Evolutionary conservation across 2,329 filamentous ascomycete genomes (phyloP).

Genomic region (Amesomyces nigricolor): DNA sequence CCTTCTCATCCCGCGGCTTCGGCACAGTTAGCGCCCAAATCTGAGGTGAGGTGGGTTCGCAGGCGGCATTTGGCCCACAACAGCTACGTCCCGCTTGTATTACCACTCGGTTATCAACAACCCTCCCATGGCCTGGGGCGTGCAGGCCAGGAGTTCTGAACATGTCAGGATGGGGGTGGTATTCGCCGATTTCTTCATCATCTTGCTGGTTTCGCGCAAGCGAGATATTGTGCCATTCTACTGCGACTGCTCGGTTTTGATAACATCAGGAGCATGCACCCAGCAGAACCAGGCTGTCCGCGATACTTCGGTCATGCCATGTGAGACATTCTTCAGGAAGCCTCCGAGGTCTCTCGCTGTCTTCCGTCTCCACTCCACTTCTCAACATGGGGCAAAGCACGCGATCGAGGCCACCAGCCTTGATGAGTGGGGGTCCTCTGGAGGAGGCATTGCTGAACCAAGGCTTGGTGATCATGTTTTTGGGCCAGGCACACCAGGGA

Average conservation of each 20-base stretch:
- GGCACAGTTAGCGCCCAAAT: slow-evolving; percentile 8
- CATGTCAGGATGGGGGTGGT: background rate
- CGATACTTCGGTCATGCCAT: slow-evolving; percentile 1
- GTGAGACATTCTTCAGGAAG: slow-evolving; percentile 15
- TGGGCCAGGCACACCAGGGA: slow-evolving; percentile 20
- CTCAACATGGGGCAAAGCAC: slow-evolving; percentile 6
- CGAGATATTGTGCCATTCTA: too few relatives aligned
- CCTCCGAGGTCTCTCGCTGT: slow-evolving; percentile 5
- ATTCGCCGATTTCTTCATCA: too few relatives aligned
- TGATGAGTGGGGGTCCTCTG: slow-evolving; percentile 17
- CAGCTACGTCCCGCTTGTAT: background rate
- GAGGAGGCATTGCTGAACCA: background rate
- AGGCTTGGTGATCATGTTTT: slow-evolving; percentile 17
- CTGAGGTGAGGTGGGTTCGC: slow-evolving; percentile 2
- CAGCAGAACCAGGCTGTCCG: too few relatives aligned
- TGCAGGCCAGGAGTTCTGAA: background rate
- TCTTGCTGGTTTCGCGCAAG: too few relatives aligned
- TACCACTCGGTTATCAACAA: slow-evolving; percentile 6
- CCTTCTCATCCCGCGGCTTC: background rate
- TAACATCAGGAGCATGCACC: too few relatives aligned
- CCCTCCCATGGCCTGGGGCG: background rate
- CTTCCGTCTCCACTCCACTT: slow-evolving; percentile 7
- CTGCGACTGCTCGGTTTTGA: too few relatives aligned
- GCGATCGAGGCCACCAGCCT: slow-evolving; percentile 9
- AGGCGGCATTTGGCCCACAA: background rate